Conservation (phyloP, 805 yeast species). For the Candida tibetensis region DNA sequence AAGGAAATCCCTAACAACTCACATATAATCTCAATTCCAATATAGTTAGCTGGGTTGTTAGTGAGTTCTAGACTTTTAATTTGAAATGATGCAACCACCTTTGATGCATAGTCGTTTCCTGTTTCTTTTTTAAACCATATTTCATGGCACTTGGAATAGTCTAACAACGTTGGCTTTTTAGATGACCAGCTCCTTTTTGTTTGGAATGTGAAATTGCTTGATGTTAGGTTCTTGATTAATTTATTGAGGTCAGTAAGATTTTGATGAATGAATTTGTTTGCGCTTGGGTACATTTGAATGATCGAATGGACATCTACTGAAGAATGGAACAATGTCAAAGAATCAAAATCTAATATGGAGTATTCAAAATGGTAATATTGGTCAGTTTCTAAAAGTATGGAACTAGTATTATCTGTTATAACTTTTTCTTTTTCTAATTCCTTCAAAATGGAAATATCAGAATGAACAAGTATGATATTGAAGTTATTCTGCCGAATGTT, state of each 20-base stretch:
- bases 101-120: conserved; percentile 23
- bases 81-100: conserved; percentile 46
- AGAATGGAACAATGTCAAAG: conserved; percentile 1
- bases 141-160: conserved; percentile 37
- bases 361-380: conserved; percentile 46
- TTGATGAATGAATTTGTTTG: conserved; percentile 36
- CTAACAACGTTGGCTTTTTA: conserved; percentile 35
- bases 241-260: conserved; percentile 24
- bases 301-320: conserved; percentile 6
- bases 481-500: neutral
- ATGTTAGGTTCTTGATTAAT: conserved; percentile 12
- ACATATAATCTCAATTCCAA: conserved; percentile 52
- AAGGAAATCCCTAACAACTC: conserved; percentile 45
- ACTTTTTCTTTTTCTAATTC: neutral
- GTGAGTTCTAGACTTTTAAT: conserved; percentile 28
- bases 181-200: conserved; percentile 24
- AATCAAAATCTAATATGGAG: conserved; percentile 8
- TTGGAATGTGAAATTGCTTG: conserved; percentile 9
- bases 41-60: conserved; percentile 37
- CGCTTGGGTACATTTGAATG: conserved; percentile 21
- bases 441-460: conserved; percentile 5
- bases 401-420: neutral
- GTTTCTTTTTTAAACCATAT: conserved; percentile 50
- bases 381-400: conserved; percentile 24
- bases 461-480: neutral